These are phyloP conservation scores for Zygosaccharomyces sapae DNA, from an alignment of 1,139 yeast genomes.

Conservation along the genomic window DNA sequence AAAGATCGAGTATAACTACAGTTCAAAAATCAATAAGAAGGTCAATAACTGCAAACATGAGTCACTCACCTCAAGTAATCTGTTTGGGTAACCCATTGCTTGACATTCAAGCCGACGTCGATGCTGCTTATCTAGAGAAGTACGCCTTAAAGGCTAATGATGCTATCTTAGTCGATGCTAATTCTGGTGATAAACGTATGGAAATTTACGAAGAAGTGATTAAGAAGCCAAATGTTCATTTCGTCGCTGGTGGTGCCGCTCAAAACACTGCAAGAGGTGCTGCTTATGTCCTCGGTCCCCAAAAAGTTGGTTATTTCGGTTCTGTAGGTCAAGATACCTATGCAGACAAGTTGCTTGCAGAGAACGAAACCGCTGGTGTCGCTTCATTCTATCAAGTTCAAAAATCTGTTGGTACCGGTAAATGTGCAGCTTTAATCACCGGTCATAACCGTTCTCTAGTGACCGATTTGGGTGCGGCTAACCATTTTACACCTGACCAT, in stretches of 20 bases:
- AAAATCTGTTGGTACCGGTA: constrained; percentile 79
- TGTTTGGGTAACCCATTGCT: constrained; percentile 80
- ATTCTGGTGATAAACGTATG: constrained; percentile 61
- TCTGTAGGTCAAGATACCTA: constrained; percentile 92
- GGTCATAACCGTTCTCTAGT: constrained; percentile 88
- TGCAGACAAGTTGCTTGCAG: constrained; percentile 73
- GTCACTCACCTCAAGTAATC: constrained; percentile 45
- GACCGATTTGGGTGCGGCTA: constrained; percentile 97
- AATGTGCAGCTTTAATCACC: constrained; percentile 93
- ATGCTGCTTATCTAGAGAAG: constrained; percentile 63
- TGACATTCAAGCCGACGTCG: constrained; percentile 82
- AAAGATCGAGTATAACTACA: not conserved
- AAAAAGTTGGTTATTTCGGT: constrained; percentile 90
- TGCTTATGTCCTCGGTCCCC: constrained; percentile 77
- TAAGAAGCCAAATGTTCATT: constrained; percentile 54
- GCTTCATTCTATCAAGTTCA: constrained; percentile 80
- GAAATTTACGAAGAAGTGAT: constrained; percentile 80
- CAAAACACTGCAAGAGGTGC: constrained; percentile 99
- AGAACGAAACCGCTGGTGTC: constrained; percentile 86
- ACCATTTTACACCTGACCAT: constrained; percentile 89
- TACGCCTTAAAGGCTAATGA: constrained; percentile 86
- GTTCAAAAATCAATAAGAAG: not conserved
- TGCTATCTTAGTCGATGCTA: constrained; percentile 78
- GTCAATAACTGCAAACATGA: constrained; percentile 2
- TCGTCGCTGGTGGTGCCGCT: constrained; percentile 98